Percentiles rank a stretch among this genome's conserved stretches.
These are phyloP conservation scores for Trichoderma semiorbis DNA, from an alignment of 2,329 filamentous ascomycete genomes.

Conservation along the genomic window DNA sequence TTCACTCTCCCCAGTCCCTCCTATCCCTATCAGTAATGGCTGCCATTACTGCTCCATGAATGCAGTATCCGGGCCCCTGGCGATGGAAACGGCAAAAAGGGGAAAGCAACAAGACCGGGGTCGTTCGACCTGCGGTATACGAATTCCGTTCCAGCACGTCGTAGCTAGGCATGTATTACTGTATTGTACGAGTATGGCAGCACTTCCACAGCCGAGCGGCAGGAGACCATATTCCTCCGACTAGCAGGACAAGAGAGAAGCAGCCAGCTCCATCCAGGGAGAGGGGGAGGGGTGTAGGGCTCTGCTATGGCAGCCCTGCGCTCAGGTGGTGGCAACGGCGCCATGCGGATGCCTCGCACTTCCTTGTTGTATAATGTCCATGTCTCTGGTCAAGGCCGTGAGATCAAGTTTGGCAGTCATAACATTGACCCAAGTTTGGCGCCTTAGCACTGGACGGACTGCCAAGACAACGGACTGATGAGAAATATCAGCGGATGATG, in stretches of 20 bases:
- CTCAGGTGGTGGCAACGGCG: neutral
- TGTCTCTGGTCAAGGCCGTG: neutral
- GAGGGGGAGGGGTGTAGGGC: constrained; percentile 14
- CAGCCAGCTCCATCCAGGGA: neutral
- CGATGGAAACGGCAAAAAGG: neutral
- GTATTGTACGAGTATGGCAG: neutral
- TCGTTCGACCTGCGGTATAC: neutral
- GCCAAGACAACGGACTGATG: neutral
- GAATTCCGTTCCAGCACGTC: neutral
- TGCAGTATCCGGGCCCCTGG: neutral
- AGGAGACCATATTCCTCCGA: neutral
- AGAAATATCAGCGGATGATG: neutral
- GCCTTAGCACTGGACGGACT: neutral
- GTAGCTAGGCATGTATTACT: neutral
- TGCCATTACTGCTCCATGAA: neutral
- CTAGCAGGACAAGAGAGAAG: neutral
- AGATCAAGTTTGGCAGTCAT: neutral
- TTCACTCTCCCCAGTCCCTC: neutral
- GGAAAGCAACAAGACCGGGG: neutral
- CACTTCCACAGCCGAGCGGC: neutral
- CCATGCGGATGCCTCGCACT: neutral
- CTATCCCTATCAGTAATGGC: neutral
- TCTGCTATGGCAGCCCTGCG: constrained; percentile 2
- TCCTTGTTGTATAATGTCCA: neutral
- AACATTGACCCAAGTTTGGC: neutral